A percentile compares a stretch with the other conserved stretches of the same genome.
Conservation (phyloP, 139 green algal species). For the Micractinium conductrix region DNA sequence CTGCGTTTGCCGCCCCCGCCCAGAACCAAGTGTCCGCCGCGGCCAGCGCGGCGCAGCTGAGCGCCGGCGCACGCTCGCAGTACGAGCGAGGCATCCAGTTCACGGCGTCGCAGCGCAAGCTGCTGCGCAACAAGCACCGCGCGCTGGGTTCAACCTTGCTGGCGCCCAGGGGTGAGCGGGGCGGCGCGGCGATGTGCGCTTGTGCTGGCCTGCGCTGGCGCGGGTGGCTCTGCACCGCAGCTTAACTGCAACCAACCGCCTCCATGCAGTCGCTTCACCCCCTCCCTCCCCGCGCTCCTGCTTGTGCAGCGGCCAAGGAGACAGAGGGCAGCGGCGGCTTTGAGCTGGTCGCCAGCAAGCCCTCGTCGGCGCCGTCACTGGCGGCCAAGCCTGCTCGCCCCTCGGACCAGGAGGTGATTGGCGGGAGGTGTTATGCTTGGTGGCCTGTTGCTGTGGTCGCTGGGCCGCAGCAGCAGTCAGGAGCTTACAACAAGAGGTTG, state of each 20-base stretch:
- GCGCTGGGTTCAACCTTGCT: not conserved
- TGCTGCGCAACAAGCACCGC: constrained; percentile 9
- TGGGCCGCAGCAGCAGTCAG: too few relatives aligned
- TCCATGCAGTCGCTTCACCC: too few relatives aligned
- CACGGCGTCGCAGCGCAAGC: not conserved
- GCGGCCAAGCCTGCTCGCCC: constrained; percentile 3
- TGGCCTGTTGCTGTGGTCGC: too few relatives aligned
- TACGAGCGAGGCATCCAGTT: not conserved
- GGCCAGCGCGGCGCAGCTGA: not conserved
- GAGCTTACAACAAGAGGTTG: too few relatives aligned
- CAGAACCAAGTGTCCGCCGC: not conserved
- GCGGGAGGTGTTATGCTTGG: not conserved
- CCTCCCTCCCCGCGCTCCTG: not conserved
- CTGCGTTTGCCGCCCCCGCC: too few relatives aligned
- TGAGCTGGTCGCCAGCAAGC: not conserved
- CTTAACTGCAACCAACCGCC: too few relatives aligned
- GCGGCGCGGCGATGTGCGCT: not conserved
- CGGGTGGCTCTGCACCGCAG: too few relatives aligned
- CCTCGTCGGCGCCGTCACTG: not conserved
- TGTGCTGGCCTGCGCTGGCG: too few relatives aligned
- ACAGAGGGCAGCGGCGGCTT: too few relatives aligned
- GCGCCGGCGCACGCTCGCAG: not conserved
- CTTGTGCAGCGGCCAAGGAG: not conserved
- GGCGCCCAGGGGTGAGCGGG: not conserved
- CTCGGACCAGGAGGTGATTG: not conserved